Evolutionary conservation across 495 filamentous ascomycete species (phyloP), one percentile per base, ranked within the genome.

Genomic region (Neohortaea acidophila): DNA sequence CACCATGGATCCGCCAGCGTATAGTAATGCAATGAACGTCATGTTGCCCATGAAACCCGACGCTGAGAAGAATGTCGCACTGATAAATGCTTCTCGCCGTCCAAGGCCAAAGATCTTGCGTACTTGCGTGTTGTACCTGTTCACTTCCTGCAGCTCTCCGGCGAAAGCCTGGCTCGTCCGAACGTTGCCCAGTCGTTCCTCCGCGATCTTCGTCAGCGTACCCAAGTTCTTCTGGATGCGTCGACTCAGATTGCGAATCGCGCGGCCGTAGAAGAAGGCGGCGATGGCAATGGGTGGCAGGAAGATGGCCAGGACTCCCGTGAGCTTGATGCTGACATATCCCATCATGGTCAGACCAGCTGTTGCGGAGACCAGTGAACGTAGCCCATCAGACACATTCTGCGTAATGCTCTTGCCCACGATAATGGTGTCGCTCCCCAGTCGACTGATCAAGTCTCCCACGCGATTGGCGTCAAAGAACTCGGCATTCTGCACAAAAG

Each of bases 381-480:
- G 75, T 21, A 96, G 64, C 10, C 89, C 89, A 60, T 97, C 89
- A 2, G 86, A 94, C 29, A 97, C 62, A 53, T 97, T 97, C 49
- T 96, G 89, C 8, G 91, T 96, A 49, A 97, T 91, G 58, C 83
- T 91, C 62, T 97, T 97, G 47, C 86, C 89, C 22, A 96, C 87
- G 47, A 97, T 86, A 47, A 96, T 79, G 1, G 89, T 94, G 54
- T 97, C 89, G 7, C 85, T 93, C 50, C 85, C 83, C 15, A 97
- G 75, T 11, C 89, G 75, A 33, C 87, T 94, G 50, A 96, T 94
- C 48, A 97, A 61, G 54, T 97, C 89, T 47, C 89, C 89, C 25
- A 94, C 84, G 14, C 91, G 70, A 61, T 97, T 97, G 25, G 89
- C 89, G 55, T 97, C 89, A 55, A 96, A 97, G 65, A 97, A 97